Conservation (phyloP, 805 yeast species). For the Yamadazyma paraphyllophila region DNA sequence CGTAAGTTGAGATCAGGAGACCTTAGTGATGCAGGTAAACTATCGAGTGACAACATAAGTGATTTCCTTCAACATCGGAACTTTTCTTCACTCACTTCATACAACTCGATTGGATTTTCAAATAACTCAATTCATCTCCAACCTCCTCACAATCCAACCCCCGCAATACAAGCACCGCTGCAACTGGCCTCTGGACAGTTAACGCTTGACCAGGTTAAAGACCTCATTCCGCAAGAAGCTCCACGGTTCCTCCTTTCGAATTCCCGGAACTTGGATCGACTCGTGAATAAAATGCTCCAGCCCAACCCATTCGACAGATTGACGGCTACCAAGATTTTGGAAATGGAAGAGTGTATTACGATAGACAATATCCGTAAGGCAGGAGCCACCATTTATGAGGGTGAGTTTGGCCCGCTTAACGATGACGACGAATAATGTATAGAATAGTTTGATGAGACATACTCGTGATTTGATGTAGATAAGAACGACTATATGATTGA, state of each 20-base stretch:
- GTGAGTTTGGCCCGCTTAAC: constrained; percentile 79
- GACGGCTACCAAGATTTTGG: constrained; percentile 69
- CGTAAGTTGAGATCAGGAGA: constrained; percentile 94
- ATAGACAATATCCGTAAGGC: constrained; percentile 82
- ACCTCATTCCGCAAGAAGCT: constrained; percentile 73
- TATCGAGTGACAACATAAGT: constrained; percentile 52
- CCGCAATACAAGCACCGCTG: background rate
- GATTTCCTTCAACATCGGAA: constrained; percentile 40
- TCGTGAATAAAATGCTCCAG: constrained; percentile 85
- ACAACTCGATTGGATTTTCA: constrained; percentile 19
- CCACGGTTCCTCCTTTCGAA: constrained; percentile 73
- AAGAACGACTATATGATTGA: too few relatives aligned
- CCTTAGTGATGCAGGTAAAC: constrained; percentile 87
- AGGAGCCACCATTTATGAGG: constrained; percentile 93
- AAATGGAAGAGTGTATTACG: constrained; percentile 66
- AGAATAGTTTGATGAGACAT: background rate
- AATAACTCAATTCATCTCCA: constrained; percentile 9
- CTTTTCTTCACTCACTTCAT: constrained; percentile 33
- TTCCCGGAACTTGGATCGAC: constrained; percentile 59
- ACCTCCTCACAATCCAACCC: constrained; percentile 11
- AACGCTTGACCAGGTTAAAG: constrained; percentile 22
- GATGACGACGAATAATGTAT: constrained; percentile 13
- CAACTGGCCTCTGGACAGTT: constrained; percentile 9
- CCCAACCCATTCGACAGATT: constrained; percentile 83
- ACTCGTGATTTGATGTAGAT: too few relatives aligned